These are phyloP conservation scores for Boletus huronensis DNA, from an alignment of 768 basidiomycete genomes.

Conservation along the genomic window DNA sequence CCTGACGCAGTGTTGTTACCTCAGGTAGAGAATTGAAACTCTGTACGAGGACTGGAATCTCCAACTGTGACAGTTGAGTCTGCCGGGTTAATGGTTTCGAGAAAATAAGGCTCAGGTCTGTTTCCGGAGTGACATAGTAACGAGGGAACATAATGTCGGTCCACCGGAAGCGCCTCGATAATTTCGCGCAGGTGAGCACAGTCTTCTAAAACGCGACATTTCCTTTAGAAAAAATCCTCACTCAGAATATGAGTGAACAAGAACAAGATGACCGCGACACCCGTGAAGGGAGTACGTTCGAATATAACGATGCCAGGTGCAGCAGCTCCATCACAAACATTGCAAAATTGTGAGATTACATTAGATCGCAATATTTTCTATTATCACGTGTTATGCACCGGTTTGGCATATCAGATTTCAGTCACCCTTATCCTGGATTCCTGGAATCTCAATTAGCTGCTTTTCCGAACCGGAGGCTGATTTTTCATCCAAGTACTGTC, in stretches of 20 bases:
- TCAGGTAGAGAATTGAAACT: neutral
- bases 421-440: too few species aligned
- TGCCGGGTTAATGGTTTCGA: neutral
- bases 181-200: slow-evolving; percentile 67
- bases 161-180: slow-evolving; percentile 47
- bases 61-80: neutral
- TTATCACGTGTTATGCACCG: too few species aligned
- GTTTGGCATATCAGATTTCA: too few species aligned
- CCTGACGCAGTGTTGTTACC: neutral
- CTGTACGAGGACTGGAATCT: neutral
- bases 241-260: slow-evolving; percentile 1
- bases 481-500: too few species aligned
- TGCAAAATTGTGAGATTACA: too few species aligned
- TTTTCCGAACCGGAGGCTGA: too few species aligned
- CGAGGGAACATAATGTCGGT: slow-evolving; percentile 60
- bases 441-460: too few species aligned
- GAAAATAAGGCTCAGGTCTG: neutral
- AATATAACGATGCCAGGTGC: slow-evolving; percentile 64
- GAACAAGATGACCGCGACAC: slow-evolving; percentile 47
- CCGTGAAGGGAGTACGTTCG: slow-evolving; percentile 66
- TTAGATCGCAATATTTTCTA: too few species aligned
- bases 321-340: slow-evolving; percentile 15
- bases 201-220: slow-evolving; percentile 70
- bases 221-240: slow-evolving; percentile 38
- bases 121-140: slow-evolving; percentile 42